Conservation (phyloP, 2,329 filamentous ascomycete species). For the Fusarium burgessii region DNA sequence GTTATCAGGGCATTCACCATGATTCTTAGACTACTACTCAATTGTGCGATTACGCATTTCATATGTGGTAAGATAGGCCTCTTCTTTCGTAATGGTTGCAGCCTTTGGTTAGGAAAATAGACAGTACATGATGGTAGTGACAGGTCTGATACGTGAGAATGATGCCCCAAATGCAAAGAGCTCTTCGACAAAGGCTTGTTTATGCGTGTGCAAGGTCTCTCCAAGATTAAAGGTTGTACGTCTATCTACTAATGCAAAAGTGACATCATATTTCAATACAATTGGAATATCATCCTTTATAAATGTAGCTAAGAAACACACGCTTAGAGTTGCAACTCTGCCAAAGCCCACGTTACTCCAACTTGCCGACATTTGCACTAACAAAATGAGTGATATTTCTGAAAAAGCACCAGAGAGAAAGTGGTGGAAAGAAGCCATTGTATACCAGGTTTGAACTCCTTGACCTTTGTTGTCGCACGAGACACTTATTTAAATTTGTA, state of each 20-base stretch:
- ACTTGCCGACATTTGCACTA: neutral
- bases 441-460: neutral
- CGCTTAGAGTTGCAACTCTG: accelerated
- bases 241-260: too few species aligned
- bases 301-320: neutral
- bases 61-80: too few species aligned
- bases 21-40: neutral
- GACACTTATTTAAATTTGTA: constrained; percentile 38
- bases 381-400: neutral
- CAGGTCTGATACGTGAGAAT: neutral
- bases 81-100: neutral
- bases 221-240: too few species aligned
- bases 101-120: accelerated
- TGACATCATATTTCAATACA: too few species aligned
- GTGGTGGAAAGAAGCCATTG: constrained; percentile 8
- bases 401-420: neutral
- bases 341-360: neutral
- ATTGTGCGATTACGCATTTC: neutral
- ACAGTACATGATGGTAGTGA: neutral
- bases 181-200: too few species aligned
- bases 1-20: neutral
- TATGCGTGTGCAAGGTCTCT: neutral
- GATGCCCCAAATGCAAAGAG: neutral
- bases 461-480: accelerated
- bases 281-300: neutral